A percentile compares a stretch with the other conserved stretches of the same genome.
phyloP scores from a whole-genome alignment of 2,329 filamentous ascomycete genomes.

The Fusarium metavorans region DNA sequence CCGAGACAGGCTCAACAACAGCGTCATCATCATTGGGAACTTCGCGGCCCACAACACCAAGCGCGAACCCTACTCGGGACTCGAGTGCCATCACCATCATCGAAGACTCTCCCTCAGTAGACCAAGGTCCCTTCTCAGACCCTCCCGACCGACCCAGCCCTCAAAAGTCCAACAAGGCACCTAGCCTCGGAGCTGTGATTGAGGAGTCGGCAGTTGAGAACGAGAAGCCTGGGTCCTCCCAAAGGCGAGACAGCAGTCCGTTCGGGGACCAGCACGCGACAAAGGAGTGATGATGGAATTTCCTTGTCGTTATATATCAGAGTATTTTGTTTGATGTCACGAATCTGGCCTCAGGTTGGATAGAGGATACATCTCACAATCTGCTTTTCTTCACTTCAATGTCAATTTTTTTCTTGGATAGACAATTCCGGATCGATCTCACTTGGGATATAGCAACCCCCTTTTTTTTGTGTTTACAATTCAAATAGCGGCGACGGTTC shows the following conservation, averaged over 20 bases:
- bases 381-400: slow-evolving; percentile 39
- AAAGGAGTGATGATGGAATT: slow-evolving; percentile 53
- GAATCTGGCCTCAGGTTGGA: slow-evolving; percentile 33
- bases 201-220: slow-evolving; percentile 61
- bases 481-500: slow-evolving; percentile 36
- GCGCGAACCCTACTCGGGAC: slow-evolving; percentile 48
- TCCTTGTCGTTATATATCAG: slow-evolving; percentile 26
- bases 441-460: slow-evolving; percentile 38
- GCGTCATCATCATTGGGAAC: slow-evolving; percentile 39
- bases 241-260: slow-evolving; percentile 57
- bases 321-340: slow-evolving; percentile 28
- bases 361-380: slow-evolving; percentile 18
- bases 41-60: slow-evolving; percentile 39
- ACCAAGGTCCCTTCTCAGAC: slow-evolving; percentile 71
- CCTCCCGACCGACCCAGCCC: slow-evolving; percentile 55
- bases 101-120: slow-evolving; percentile 61
- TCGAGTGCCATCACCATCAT: slow-evolving; percentile 62
- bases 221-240: slow-evolving; percentile 45
- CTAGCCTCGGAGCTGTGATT: slow-evolving; percentile 66
- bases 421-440: slow-evolving; percentile 33
- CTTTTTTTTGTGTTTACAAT: slow-evolving; percentile 36
- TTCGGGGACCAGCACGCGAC: slow-evolving; percentile 71
- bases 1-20: slow-evolving; percentile 46
- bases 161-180: slow-evolving; percentile 51
- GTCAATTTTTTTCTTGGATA: slow-evolving; percentile 41